Evolutionary conservation across 495 filamentous ascomycete genomes (phyloP).

Genomic region (Elasticomyces elasticus): DNA sequence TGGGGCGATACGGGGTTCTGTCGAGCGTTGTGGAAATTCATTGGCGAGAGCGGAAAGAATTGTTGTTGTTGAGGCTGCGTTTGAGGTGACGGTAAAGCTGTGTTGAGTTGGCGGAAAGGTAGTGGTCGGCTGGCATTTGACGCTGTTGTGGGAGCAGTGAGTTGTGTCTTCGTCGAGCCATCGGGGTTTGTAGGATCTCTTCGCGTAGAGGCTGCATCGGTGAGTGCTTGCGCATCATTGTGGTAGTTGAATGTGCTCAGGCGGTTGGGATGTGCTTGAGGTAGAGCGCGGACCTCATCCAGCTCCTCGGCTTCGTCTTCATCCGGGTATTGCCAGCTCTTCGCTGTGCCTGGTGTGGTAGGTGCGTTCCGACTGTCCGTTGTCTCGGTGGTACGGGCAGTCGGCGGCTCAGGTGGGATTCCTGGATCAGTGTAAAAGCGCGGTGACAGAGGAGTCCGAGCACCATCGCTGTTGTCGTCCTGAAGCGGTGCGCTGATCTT

Average conservation of each 20-base stretch:
- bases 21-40: background rate
- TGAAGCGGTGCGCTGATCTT: constrained; percentile 49
- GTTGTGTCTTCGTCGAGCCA: background rate
- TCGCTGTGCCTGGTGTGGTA: constrained; percentile 17
- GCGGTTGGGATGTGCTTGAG: constrained; percentile 16
- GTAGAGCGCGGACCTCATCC: constrained; percentile 28
- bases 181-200: constrained; percentile 4
- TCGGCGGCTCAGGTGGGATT: constrained; percentile 41
- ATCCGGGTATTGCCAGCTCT: constrained; percentile 4
- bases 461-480: constrained; percentile 35
- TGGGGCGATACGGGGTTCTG: background rate
- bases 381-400: constrained; percentile 15
- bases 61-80: constrained; percentile 1
- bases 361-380: constrained; percentile 5
- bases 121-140: background rate
- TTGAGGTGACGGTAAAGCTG: background rate
- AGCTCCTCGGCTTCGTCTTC: constrained; percentile 24
- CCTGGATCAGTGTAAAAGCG: constrained; percentile 46
- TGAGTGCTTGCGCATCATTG: constrained; percentile 8
- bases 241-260: constrained; percentile 2
- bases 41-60: constrained; percentile 23
- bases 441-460: constrained; percentile 48
- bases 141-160: constrained; percentile 2
- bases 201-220: constrained; percentile 11
- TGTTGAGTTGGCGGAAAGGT: constrained; percentile 17